A percentile compares a stretch with the other conserved stretches of the same genome.
Conservation (phyloP, 768 basidiomycete species). For the Naganishia onofrii region DNA sequence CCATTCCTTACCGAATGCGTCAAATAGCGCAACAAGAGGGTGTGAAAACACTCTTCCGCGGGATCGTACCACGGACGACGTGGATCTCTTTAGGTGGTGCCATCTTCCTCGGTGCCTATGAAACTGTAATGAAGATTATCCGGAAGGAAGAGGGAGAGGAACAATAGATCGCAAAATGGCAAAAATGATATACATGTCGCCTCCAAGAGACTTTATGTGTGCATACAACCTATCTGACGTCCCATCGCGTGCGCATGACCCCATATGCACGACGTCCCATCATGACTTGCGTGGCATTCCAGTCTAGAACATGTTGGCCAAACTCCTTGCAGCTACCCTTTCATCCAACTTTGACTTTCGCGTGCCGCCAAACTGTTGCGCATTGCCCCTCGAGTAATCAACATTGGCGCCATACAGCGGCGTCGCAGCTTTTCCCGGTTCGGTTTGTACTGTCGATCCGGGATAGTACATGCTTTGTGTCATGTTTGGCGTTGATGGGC, state of each 20-base stretch:
- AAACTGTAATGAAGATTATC: constrained; percentile 58
- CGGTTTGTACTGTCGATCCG: constrained; percentile 10
- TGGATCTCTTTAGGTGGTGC: constrained; percentile 98
- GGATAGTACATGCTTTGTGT: constrained; percentile 35
- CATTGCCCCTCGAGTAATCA: constrained; percentile 70
- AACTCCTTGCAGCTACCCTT: constrained; percentile 78
- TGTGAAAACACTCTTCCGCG: constrained; percentile 70
- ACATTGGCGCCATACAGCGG: constrained; percentile 59
- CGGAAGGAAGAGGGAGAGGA: not conserved
- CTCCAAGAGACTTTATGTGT: not conserved
- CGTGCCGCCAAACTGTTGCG: constrained; percentile 2
- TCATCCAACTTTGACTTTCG: constrained; percentile 71
- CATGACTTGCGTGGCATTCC: not conserved
- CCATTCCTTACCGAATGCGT: constrained; percentile 60
- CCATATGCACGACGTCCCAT: not conserved
- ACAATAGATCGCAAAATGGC: not conserved
- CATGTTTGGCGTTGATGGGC: constrained; percentile 13
- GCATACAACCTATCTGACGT: not conserved
- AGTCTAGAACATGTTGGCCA: constrained; percentile 62
- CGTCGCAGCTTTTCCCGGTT: not conserved
- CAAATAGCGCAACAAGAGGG: constrained; percentile 75
- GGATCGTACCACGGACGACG: constrained; percentile 82
- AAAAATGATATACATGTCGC: not conserved
- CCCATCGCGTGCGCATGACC: not conserved
- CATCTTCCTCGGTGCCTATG: constrained; percentile 95